Evolutionary conservation across 176 grass and related monocot genomes (phyloP).

Genomic region (Poa pratensis): DNA sequence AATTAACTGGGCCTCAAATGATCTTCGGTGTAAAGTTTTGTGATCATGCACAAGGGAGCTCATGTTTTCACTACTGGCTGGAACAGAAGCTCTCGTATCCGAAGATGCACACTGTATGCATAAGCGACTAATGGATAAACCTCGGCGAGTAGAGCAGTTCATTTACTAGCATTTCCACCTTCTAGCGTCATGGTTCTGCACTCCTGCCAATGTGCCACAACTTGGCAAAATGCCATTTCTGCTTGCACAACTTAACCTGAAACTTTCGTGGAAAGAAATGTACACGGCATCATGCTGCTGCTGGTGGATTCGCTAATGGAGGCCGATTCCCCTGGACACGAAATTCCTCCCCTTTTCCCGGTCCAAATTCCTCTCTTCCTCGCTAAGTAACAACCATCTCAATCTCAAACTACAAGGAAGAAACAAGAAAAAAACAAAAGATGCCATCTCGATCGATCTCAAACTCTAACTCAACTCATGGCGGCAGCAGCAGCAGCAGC

Average conservation of each 20-base stretch:
- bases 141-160: background rate
- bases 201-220: background rate
- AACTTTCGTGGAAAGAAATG: slow-evolving; percentile 3
- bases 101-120: background rate
- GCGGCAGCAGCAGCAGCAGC: background rate
- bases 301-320: slow-evolving; percentile 16
- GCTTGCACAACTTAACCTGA: background rate
- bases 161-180: background rate
- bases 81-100: background rate
- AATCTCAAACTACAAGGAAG: slow-evolving; percentile 5
- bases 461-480: background rate
- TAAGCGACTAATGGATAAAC: background rate
- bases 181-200: background rate
- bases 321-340: background rate
- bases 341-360: slow-evolving; percentile 7
- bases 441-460: slow-evolving; percentile 26
- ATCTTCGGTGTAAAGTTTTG: background rate
- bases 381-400: slow-evolving; percentile 43
- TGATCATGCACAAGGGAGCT: background rate
- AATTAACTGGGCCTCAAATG: background rate
- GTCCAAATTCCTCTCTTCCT: slow-evolving; percentile 60
- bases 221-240: background rate
- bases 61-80: background rate
- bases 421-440: background rate
- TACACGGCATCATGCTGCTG: slow-evolving; percentile 21